A percentile compares a stretch with the other conserved stretches of the same genome.
Evolutionary conservation across 768 basidiomycete genomes (phyloP).

Genomic region (Tylopilus plumbeoviolaceoides): DNA sequence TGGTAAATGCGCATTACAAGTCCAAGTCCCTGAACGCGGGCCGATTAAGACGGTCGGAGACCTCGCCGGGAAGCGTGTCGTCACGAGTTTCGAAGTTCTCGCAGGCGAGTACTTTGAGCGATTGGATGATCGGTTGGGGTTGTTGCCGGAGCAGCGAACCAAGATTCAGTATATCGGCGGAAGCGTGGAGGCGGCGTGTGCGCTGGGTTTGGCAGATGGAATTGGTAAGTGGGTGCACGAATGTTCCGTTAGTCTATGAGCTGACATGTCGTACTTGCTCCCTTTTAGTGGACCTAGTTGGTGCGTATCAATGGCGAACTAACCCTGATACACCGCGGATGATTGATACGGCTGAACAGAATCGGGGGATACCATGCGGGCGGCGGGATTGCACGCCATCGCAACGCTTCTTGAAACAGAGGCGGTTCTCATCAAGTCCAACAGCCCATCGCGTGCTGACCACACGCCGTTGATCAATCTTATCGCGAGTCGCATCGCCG

Average conservation of each 20-base stretch:
- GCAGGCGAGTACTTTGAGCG: slow-evolving; percentile 71
- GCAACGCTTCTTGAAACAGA: slow-evolving; percentile 82
- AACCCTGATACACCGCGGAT: neutral
- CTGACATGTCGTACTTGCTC: neutral
- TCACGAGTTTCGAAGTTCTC: slow-evolving; percentile 93
- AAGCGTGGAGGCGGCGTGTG: slow-evolving; percentile 96
- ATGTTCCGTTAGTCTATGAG: too few species aligned
- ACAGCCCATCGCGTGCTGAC: slow-evolving; percentile 55
- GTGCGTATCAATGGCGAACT: slow-evolving; percentile 56
- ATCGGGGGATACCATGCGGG: slow-evolving; percentile 99
- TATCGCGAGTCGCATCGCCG: slow-evolving; percentile 85
- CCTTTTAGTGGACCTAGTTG: slow-evolving; percentile 70
- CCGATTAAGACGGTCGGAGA: slow-evolving; percentile 68
- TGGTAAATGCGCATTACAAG: slow-evolving; percentile 84
- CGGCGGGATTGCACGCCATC: slow-evolving; percentile 92
- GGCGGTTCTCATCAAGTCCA: slow-evolving; percentile 89
- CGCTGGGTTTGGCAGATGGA: slow-evolving; percentile 93
- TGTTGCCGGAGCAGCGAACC: slow-evolving; percentile 59
- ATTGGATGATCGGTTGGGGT: slow-evolving; percentile 51
- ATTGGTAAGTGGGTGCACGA: slow-evolving; percentile 59
- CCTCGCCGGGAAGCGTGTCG: slow-evolving; percentile 87
- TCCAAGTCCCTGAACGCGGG: slow-evolving; percentile 84
- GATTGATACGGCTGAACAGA: slow-evolving; percentile 45
- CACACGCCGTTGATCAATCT: slow-evolving; percentile 66
- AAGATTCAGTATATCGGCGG: slow-evolving; percentile 95